phyloP scores from a whole-genome alignment of 2,329 filamentous ascomycete genomes.

The Phoma sp. region DNA sequence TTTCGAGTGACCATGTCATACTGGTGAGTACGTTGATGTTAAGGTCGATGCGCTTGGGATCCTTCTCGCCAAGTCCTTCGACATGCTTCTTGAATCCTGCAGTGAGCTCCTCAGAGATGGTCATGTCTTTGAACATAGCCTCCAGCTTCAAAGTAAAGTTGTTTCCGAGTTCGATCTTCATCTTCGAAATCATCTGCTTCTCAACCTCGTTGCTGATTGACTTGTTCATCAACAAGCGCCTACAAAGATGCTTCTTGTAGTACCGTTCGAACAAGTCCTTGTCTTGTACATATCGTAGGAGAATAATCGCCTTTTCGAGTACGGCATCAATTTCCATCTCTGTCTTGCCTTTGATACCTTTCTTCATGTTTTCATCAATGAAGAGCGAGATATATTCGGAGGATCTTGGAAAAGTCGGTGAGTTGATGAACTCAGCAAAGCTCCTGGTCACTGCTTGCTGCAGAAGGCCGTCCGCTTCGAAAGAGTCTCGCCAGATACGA shows the following conservation, averaged over 20 bases:
- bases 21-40: slow-evolving; percentile 85
- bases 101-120: slow-evolving; percentile 82
- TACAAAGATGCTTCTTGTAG: slow-evolving; percentile 95
- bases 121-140: slow-evolving; percentile 97
- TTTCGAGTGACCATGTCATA: slow-evolving; percentile 93
- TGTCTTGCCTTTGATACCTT: slow-evolving; percentile 90
- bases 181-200: slow-evolving; percentile 92
- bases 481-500: slow-evolving; percentile 74
- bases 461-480: slow-evolving; percentile 75
- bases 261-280: slow-evolving; percentile 96
- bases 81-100: slow-evolving; percentile 76
- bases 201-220: slow-evolving; percentile 91
- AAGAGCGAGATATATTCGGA: slow-evolving; percentile 95
- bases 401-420: slow-evolving; percentile 70
- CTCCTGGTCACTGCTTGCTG: slow-evolving; percentile 85
- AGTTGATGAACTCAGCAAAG: slow-evolving; percentile 92
- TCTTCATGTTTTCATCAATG: slow-evolving; percentile 95
- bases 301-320: slow-evolving; percentile 85
- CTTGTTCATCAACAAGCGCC: slow-evolving; percentile 84
- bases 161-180: slow-evolving; percentile 96
- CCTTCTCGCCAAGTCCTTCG: slow-evolving; percentile 61
- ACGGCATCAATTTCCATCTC: slow-evolving; percentile 84
- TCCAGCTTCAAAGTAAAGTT: slow-evolving; percentile 93
- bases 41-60: slow-evolving; percentile 74
- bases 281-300: slow-evolving; percentile 87